Percentiles rank a stretch among this genome's conserved stretches.
These are phyloP conservation scores for Penicillium sp. DNA, from an alignment of 2,329 filamentous ascomycete genomes.

Conservation along the genomic window DNA sequence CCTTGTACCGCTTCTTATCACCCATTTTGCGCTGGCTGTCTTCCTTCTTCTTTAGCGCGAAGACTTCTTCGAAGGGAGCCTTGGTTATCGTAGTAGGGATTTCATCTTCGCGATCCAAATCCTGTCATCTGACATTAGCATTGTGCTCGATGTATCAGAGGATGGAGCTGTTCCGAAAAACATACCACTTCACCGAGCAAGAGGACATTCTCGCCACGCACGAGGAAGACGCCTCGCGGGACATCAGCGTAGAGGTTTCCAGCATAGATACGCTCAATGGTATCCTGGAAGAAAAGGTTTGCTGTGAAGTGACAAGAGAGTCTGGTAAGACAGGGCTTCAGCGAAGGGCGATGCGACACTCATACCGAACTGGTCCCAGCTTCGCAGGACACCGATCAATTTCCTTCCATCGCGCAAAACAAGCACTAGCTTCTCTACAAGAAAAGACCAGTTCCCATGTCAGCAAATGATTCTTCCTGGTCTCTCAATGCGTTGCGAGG, in stretches of 20 bases:
- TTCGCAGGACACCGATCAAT: slow-evolving; percentile 84
- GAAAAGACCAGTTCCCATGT: not conserved
- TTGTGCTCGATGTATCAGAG: not conserved
- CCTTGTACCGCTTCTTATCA: slow-evolving; percentile 70
- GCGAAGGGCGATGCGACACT: slow-evolving; percentile 4
- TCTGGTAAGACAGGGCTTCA: slow-evolving; percentile 4
- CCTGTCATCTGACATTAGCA: slow-evolving; percentile 45
- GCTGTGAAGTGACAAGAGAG: slow-evolving; percentile 51
- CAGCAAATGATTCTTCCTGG: not conserved
- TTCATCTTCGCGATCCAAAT: slow-evolving; percentile 93
- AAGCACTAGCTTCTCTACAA: slow-evolving; percentile 86
- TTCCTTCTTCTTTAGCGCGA: slow-evolving; percentile 69
- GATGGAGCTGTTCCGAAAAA: not conserved
- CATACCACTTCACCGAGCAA: slow-evolving; percentile 82
- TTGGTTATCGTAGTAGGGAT: slow-evolving; percentile 66
- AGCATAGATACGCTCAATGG: slow-evolving; percentile 82
- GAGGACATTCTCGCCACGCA: slow-evolving; percentile 95
- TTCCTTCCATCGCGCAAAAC: slow-evolving; percentile 91
- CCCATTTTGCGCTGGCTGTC: slow-evolving; percentile 65
- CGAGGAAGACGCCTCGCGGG: slow-evolving; percentile 80
- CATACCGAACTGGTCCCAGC: slow-evolving; percentile 97
- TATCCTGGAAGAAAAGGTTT: slow-evolving; percentile 92
- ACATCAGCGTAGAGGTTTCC: slow-evolving; percentile 77
- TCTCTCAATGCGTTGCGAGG: not conserved
- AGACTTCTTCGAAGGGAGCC: slow-evolving; percentile 68